Evolutionary conservation across 169 alveolate species (phyloP).

Genomic region (Plasmodium sp.): DNA sequence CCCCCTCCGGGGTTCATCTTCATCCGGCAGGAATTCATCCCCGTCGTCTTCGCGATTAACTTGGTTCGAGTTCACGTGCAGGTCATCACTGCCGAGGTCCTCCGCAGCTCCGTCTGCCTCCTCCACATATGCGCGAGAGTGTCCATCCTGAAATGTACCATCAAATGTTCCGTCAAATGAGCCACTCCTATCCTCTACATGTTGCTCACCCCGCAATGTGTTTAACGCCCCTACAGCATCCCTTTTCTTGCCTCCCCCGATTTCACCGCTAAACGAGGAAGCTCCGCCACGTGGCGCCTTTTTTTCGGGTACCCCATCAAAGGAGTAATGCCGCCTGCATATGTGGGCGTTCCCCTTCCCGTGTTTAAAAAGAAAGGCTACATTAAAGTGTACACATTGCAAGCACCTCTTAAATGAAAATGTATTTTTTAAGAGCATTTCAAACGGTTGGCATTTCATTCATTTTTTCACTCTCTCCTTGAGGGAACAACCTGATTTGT

Average conservation of each 20-base stretch:
- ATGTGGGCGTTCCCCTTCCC: slow-evolving; percentile 3
- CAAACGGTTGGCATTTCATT: slow-evolving; percentile 19
- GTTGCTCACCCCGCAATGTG: background rate
- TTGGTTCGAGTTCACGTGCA: background rate
- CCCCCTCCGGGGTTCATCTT: background rate
- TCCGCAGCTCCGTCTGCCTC: background rate
- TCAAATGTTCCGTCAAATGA: background rate
- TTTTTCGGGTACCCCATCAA: background rate
- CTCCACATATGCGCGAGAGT: background rate
- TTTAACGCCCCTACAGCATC: background rate
- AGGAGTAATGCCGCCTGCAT: slow-evolving; percentile 6
- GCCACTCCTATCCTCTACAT: background rate
- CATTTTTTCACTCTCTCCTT: slow-evolving; percentile 12
- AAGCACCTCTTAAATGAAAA: background rate
- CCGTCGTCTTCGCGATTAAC: background rate
- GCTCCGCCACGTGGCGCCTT: background rate
- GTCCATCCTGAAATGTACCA: background rate
- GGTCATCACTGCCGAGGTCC: background rate
- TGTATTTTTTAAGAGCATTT: slow-evolving; percentile 58
- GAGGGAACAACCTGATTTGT: slow-evolving; percentile 5
- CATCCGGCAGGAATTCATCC: background rate
- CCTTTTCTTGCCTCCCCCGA: background rate
- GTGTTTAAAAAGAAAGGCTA: slow-evolving; percentile 8
- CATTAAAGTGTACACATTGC: slow-evolving; percentile 47
- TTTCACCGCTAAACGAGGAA: background rate